These are phyloP conservation scores for Pilasporangium apinafurcum DNA, from an alignment of 352 stramenopile genomes.

Conservation along the genomic window DNA sequence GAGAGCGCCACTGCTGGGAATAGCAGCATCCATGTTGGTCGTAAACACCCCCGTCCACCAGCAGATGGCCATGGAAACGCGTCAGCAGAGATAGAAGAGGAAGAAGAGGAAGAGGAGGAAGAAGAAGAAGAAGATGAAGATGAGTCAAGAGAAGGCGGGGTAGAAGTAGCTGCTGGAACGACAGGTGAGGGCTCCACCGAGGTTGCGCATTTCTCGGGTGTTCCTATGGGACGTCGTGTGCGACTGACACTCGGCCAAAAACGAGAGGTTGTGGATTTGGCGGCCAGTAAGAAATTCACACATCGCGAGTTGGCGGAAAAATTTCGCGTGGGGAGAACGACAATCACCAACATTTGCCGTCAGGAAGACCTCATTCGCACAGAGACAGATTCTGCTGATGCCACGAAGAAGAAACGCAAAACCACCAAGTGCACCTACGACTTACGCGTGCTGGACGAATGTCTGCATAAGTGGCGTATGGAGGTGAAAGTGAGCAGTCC, in stretches of 20 bases:
- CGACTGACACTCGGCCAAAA: constrained; percentile 80
- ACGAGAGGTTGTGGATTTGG: constrained; percentile 80
- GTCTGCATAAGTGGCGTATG: constrained; percentile 85
- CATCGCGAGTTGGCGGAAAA: constrained; percentile 78
- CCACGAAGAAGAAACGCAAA: constrained; percentile 82
- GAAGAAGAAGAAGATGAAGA: constrained; percentile 7
- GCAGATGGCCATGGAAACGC: neutral
- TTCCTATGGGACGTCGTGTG: constrained; percentile 36
- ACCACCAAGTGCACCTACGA: constrained; percentile 84
- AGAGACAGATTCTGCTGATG: constrained; percentile 82
- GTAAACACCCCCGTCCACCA: constrained; percentile 12
- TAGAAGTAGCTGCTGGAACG: neutral
- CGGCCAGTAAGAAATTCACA: constrained; percentile 81
- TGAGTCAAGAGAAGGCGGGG: constrained; percentile 10
- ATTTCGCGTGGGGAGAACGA: constrained; percentile 74
- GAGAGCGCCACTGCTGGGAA: neutral
- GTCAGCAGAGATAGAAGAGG: constrained; percentile 6
- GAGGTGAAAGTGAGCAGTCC: constrained; percentile 76
- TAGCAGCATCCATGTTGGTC: constrained; percentile 1
- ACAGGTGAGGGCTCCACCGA: no score
- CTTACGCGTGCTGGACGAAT: constrained; percentile 73
- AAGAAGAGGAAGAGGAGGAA: constrained; percentile 3
- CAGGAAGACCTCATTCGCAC: constrained; percentile 77
- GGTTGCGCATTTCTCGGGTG: no score
- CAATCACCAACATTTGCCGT: constrained; percentile 84